Conservation (phyloP, 371 early-diverging fungal genomes). For the Mucor plumbeus region DNA sequence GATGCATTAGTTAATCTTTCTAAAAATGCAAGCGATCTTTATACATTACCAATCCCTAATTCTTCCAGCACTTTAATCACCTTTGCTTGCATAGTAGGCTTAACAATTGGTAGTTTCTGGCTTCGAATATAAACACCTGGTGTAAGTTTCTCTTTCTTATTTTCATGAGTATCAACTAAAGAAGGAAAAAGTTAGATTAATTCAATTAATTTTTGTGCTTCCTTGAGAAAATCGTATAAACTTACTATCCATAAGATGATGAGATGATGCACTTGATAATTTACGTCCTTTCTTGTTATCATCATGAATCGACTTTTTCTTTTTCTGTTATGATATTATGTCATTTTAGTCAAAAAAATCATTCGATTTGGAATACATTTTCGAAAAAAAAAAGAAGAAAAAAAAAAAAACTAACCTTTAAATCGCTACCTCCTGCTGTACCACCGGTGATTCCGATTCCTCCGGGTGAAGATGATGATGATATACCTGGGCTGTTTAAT, state of each 20-base stretch:
- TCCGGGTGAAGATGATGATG: conserved; percentile 36
- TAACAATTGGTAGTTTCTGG: conserved; percentile 70
- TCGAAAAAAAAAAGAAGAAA: background rate
- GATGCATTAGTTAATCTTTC: background rate
- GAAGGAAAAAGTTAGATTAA: conserved; percentile 15
- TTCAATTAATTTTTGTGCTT: background rate
- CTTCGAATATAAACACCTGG: conserved; percentile 81
- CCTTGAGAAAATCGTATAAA: background rate
- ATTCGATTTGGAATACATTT: background rate
- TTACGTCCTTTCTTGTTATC: conserved; percentile 45
- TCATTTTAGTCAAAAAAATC: conserved; percentile 2
- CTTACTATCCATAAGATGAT: conserved; percentile 14
- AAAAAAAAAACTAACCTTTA: conserved; percentile 22
- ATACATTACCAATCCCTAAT: conserved; percentile 57
- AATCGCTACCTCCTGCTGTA: conserved; percentile 32
- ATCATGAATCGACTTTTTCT: conserved; percentile 34
- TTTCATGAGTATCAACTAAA: conserved; percentile 35
- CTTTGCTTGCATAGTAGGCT: conserved; percentile 66
- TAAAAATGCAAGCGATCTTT: too few relatives aligned
- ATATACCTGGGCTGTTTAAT: conserved; percentile 3
- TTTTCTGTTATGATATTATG: conserved; percentile 29
- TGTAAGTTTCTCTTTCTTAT: conserved; percentile 68
- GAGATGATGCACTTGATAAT: conserved; percentile 40
- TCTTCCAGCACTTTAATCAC: conserved; percentile 73
- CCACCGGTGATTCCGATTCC: conserved; percentile 51